These are phyloP conservation scores for Schwanniomyces pseudopolymorphus DNA, from an alignment of 805 yeast species.

Conservation along the genomic window DNA sequence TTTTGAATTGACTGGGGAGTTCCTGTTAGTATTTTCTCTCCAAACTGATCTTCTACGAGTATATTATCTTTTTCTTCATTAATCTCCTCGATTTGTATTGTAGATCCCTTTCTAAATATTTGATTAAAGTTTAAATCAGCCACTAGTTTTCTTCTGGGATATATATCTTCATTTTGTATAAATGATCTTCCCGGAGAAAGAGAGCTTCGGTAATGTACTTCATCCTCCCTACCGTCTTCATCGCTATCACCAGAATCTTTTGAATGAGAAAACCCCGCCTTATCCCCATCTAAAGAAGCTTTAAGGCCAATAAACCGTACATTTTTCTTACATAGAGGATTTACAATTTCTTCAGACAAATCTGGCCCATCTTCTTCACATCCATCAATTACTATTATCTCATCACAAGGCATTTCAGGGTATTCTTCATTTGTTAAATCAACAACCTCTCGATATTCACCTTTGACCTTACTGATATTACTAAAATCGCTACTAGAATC, in stretches of 20 bases:
- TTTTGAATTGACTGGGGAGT: neutral
- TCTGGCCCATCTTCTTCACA: slow-evolving; percentile 11
- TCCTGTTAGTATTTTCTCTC: neutral
- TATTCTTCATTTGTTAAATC: slow-evolving; percentile 15
- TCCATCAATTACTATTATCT: slow-evolving; percentile 23
- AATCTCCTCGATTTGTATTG: neutral
- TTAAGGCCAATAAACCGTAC: slow-evolving; percentile 11
- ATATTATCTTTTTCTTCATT: neutral
- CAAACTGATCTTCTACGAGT: neutral
- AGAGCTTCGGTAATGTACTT: slow-evolving; percentile 21
- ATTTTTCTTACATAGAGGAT: neutral
- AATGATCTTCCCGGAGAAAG: slow-evolving; percentile 24
- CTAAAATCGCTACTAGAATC: neutral
- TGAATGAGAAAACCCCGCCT: neutral
- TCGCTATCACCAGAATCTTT: neutral
- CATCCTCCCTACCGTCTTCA: slow-evolving; percentile 9
- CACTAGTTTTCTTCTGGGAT: slow-evolving; percentile 27
- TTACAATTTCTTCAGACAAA: neutral
- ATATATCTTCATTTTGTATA: slow-evolving; percentile 18
- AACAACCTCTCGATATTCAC: slow-evolving; percentile 10
- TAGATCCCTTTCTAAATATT: slow-evolving; percentile 21
- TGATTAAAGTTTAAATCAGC: slow-evolving; percentile 29
- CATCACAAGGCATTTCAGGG: slow-evolving; percentile 8
- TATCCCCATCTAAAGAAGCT: slow-evolving; percentile 17
- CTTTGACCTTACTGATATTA: neutral